These are phyloP conservation scores for Phlebiopsis flavidoalba DNA, from an alignment of 768 basidiomycete genomes.

Conservation along the genomic window DNA sequence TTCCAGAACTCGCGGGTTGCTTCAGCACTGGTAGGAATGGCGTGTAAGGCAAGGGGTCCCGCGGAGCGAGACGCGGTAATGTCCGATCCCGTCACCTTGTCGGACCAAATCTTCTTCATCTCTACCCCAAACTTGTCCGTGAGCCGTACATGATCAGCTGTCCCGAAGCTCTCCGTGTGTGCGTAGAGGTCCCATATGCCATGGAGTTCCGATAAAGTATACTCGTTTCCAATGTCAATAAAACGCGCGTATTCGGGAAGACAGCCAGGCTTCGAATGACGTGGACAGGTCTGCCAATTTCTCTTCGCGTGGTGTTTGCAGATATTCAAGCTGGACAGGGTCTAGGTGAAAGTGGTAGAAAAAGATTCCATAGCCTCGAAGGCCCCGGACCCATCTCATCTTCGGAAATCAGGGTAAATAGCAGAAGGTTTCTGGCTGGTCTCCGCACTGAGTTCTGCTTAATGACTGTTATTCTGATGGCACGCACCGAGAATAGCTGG, in stretches of 20 bases:
- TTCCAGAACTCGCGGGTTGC: slow-evolving; percentile 33
- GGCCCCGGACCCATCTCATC: slow-evolving; percentile 5
- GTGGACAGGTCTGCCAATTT: slow-evolving; percentile 31
- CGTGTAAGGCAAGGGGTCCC: slow-evolving; percentile 28
- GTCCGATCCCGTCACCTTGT: not conserved
- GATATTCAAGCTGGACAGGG: slow-evolving; percentile 25
- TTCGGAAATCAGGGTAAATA: slow-evolving; percentile 40
- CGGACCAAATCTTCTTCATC: not conserved
- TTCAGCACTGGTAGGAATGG: slow-evolving; percentile 14
- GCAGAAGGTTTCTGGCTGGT: slow-evolving; percentile 44
- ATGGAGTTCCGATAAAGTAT: slow-evolving; percentile 35
- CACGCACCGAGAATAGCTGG: slow-evolving; percentile 39
- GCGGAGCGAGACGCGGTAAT: slow-evolving; percentile 24
- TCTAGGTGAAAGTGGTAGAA: slow-evolving; percentile 47
- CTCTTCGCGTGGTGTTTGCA: slow-evolving; percentile 35
- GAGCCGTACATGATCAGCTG: not conserved
- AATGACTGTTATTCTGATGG: too few species aligned
- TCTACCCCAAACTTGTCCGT: not conserved
- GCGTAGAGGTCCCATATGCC: slow-evolving; percentile 32
- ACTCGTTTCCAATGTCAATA: slow-evolving; percentile 32
- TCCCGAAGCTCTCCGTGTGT: not conserved
- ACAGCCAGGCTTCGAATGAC: slow-evolving; percentile 33
- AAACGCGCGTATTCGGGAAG: slow-evolving; percentile 32
- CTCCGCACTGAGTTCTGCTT: not conserved
- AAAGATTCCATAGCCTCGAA: slow-evolving; percentile 35